phyloP scores from a whole-genome alignment of 176 grass and related monocot species.

The Carex littledalei region DNA sequence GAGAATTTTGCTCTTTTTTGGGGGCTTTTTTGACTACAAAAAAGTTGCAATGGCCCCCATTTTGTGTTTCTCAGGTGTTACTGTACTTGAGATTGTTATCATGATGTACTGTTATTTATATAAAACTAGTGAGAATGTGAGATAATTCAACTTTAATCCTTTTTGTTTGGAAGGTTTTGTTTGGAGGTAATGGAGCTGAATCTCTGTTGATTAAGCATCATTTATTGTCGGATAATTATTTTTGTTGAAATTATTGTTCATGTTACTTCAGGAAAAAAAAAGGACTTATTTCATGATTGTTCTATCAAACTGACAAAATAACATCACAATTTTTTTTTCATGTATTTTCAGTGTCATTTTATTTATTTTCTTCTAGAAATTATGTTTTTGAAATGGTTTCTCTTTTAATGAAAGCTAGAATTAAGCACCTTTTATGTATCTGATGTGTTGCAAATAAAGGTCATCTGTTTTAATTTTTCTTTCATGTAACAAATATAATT shows the following conservation, averaged over 20 bases:
- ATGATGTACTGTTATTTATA: not conserved
- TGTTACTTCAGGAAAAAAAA: not conserved
- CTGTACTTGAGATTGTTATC: not conserved
- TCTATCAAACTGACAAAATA: not conserved
- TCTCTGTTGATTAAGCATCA: slow-evolving; percentile 2
- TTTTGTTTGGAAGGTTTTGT: slow-evolving; percentile 8
- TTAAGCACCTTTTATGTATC: not conserved
- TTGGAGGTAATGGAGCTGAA: not conserved
- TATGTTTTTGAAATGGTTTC: not conserved
- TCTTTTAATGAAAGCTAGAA: not conserved
- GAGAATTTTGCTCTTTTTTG: slow-evolving; percentile 27
- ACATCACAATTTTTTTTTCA: not conserved
- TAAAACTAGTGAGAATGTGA: not conserved
- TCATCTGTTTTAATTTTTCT: not conserved
- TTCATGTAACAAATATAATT: not conserved
- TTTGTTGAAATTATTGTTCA: not conserved
- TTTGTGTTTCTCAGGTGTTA: slow-evolving; percentile 12
- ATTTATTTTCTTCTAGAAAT: not conserved
- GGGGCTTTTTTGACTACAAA: slow-evolving; percentile 26
- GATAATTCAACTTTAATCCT: not conserved
- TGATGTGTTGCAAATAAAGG: not conserved
- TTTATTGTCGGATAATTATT: not conserved
- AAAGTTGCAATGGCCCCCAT: not conserved
- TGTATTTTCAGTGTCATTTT: not conserved
- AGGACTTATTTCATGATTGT: not conserved